Conservation (phyloP, 768 basidiomycete genomes). For the Tricholoma saponaceum region DNA sequence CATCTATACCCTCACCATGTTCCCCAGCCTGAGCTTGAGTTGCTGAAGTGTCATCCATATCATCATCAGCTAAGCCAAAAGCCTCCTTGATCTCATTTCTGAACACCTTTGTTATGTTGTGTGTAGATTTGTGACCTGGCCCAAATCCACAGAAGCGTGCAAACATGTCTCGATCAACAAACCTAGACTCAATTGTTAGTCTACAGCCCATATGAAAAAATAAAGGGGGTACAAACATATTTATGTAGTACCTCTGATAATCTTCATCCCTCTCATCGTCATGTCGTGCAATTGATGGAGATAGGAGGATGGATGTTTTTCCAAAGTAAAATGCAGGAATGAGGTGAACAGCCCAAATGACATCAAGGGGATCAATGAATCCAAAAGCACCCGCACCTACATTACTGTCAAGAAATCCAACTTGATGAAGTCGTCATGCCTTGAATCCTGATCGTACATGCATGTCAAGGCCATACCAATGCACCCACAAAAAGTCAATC, state of each 20-base stretch:
- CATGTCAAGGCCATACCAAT: conserved; percentile 14
- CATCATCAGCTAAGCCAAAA: neutral
- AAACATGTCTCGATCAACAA: neutral
- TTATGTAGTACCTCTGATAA: neutral
- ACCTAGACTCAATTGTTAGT: neutral
- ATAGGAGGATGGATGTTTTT: neutral
- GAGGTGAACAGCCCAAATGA: conserved; percentile 25
- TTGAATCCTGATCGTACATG: conserved; percentile 1
- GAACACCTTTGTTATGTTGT: neutral
- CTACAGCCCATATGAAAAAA: neutral
- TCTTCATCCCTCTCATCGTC: neutral
- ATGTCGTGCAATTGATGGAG: neutral
- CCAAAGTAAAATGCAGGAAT: neutral
- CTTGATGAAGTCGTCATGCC: conserved; percentile 9
- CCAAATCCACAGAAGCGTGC: conserved; percentile 1
- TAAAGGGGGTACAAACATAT: neutral
- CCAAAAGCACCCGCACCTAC: conserved; percentile 29
- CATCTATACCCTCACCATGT: neutral
- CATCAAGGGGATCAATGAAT: conserved; percentile 39
- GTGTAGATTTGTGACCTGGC: neutral
- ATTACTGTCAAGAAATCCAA: conserved; percentile 26
- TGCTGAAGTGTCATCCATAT: neutral
- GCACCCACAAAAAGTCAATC: conserved; percentile 23
- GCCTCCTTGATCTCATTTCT: neutral
- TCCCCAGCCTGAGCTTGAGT: neutral